Percentiles rank a stretch among this genome's conserved stretches.
These are phyloP conservation scores for Phalaenopsis hybrid DNA, from an alignment of 116 monocot genomes.

Conservation along the genomic window DNA sequence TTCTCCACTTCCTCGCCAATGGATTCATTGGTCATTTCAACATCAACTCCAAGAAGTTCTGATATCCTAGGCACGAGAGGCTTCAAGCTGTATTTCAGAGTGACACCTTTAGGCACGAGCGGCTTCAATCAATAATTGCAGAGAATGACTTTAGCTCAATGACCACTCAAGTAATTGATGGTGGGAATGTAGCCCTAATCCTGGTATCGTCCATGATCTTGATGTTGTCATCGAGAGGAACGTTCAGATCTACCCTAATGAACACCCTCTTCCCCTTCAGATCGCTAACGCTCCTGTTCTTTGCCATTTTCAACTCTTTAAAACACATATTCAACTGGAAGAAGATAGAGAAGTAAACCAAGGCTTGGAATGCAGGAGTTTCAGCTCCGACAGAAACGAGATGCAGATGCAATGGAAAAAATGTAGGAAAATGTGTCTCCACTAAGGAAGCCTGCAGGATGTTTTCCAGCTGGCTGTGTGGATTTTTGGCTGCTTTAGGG, in stretches of 20 bases:
- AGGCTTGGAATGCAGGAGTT: too few species aligned
- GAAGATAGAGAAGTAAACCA: background rate
- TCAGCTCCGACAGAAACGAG: too few species aligned
- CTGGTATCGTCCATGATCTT: slow-evolving; percentile 85
- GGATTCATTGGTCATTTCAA: slow-evolving; percentile 80
- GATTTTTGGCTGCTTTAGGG: too few species aligned
- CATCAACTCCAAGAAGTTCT: slow-evolving; percentile 77
- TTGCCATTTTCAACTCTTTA: slow-evolving; percentile 2
- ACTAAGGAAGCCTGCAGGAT: too few species aligned
- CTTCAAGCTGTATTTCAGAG: slow-evolving; percentile 86
- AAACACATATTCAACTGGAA: background rate
- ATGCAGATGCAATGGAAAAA: too few species aligned
- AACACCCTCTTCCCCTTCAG: slow-evolving; percentile 92
- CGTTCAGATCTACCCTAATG: slow-evolving; percentile 83
- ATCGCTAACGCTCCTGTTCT: slow-evolving; percentile 93
- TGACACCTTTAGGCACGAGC: slow-evolving; percentile 91
- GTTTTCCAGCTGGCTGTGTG: too few species aligned
- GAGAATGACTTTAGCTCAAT: slow-evolving; percentile 76
- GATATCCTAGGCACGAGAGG: slow-evolving; percentile 88
- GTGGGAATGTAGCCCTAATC: slow-evolving; percentile 90
- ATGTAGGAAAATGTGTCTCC: too few species aligned
- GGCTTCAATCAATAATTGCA: slow-evolving; percentile 40
- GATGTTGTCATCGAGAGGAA: slow-evolving; percentile 79
- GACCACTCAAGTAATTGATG: slow-evolving; percentile 64
- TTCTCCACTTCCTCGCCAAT: slow-evolving; percentile 83